Evolutionary conservation across 1,284 basidiomycete species (phyloP).

Genomic region (Hemileia vastatrix): DNA sequence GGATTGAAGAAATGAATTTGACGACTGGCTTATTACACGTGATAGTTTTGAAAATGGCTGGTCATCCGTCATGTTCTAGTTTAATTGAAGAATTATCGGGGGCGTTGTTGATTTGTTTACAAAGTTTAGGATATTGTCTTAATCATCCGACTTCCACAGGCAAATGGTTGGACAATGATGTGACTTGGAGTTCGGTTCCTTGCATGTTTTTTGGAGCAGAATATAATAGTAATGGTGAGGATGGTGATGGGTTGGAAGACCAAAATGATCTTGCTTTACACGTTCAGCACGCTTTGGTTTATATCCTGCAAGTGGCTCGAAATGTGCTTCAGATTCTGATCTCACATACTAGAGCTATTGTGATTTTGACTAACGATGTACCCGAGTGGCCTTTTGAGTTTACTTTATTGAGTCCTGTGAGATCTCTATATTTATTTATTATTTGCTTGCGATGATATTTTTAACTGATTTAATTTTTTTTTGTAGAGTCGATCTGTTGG

Average conservation of each 20-base stretch:
- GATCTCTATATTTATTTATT: background rate
- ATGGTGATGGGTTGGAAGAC: background rate
- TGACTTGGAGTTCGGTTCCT: constrained; percentile 13
- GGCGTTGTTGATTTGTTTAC: constrained; percentile 11
- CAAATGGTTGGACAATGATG: constrained; percentile 23
- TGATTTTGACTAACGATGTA: constrained; percentile 13
- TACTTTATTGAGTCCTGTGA: constrained; percentile 18
- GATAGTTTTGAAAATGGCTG: constrained; percentile 16
- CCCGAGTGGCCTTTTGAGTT: constrained; percentile 20
- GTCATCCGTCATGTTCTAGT: constrained; percentile 11
- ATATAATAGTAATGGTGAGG: background rate
- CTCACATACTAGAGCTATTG: constrained; percentile 21
- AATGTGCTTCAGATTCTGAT: constrained; percentile 19
- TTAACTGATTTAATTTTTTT: too few relatives aligned
- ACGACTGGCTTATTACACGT: constrained; percentile 9
- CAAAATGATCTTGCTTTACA: constrained; percentile 10
- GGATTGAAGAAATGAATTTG: constrained; percentile 16
- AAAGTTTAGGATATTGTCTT: constrained; percentile 20
- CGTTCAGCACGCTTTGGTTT: constrained; percentile 21
- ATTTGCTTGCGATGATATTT: background rate
- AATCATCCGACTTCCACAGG: constrained; percentile 20
- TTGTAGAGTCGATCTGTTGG: constrained; percentile 20
- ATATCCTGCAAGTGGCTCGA: constrained; percentile 18
- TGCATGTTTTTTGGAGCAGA: too few relatives aligned
- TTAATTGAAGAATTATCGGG: constrained; percentile 9